Evolutionary conservation across 768 basidiomycete genomes (phyloP).

Genomic region (Tricholomella constricta): DNA sequence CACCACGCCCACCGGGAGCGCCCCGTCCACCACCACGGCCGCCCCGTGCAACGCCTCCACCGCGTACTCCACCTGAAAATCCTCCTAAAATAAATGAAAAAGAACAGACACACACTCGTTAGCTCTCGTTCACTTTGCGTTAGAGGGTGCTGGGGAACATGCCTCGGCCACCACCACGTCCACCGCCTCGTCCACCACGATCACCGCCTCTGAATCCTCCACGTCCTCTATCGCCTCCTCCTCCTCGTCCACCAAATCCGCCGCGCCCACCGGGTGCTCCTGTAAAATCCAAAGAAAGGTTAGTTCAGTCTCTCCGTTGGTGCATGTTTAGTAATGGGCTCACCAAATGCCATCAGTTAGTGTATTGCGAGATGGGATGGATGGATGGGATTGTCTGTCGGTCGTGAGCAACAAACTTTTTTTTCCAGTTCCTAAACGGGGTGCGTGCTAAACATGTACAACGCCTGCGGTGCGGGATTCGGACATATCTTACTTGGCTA

Average conservation of each 20-base stretch:
- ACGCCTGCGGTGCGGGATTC: neutral
- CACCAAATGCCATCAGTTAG: conserved; percentile 29
- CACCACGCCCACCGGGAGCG: conserved; percentile 32
- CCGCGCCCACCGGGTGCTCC: conserved; percentile 76
- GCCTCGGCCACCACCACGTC: conserved; percentile 39
- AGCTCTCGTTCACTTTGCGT: neutral
- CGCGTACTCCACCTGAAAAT: conserved; percentile 27
- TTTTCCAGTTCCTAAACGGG: conserved; percentile 23
- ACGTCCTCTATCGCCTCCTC: conserved; percentile 39
- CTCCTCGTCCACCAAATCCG: conserved; percentile 59
- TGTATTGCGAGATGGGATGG: conserved; percentile 1
- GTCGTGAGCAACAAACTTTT: conserved; percentile 16
- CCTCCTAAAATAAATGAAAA: neutral
- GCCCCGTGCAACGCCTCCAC: conserved; percentile 39
- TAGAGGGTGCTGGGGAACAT: conserved; percentile 1
- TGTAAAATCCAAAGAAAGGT: conserved; percentile 14
- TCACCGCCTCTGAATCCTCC: conserved; percentile 39
- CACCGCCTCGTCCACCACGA: conserved; percentile 43
- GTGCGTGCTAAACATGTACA: conserved; percentile 11
- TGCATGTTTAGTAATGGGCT: neutral
- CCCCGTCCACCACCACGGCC: conserved; percentile 46
- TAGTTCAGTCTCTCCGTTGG: neutral
- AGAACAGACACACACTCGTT: neutral
- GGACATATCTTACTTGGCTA: conserved; percentile 3
- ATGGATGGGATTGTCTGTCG: conserved; percentile 8